Percentiles rank a stretch among this genome's conserved stretches.
These are phyloP conservation scores for Aspergillus versicolor DNA, from an alignment of 2,329 filamentous ascomycete species.

Conservation along the genomic window DNA sequence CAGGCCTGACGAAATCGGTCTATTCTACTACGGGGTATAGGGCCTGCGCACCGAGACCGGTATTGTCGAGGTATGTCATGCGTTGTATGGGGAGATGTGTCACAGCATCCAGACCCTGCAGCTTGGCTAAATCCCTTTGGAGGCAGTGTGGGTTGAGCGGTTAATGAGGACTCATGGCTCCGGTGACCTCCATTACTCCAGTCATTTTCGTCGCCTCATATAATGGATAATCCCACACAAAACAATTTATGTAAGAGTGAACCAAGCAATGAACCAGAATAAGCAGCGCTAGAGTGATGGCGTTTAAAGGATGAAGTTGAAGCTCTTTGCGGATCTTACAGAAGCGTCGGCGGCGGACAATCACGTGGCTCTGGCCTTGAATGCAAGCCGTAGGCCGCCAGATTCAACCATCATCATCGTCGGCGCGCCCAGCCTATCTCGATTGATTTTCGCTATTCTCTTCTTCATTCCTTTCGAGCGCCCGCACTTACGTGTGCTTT, in stretches of 20 bases:
- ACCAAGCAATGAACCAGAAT: not conserved
- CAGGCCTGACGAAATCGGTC: not conserved
- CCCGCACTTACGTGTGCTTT: not conserved
- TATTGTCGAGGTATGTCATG: not conserved
- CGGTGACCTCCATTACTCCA: not conserved
- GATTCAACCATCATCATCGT: not conserved
- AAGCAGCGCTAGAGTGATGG: too few relatives aligned
- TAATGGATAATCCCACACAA: not conserved
- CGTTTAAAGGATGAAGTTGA: not conserved
- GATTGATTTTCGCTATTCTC: not conserved
- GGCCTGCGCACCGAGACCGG: not conserved
- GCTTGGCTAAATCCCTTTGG: not conserved
- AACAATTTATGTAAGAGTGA: not conserved
- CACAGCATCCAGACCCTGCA: slow-evolving; percentile 4
- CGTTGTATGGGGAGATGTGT: not conserved
- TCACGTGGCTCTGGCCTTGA: slow-evolving; percentile 7
- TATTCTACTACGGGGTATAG: not conserved
- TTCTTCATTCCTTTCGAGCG: not conserved
- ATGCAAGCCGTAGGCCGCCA: not conserved
- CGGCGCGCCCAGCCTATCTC: not conserved
- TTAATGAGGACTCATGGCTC: not conserved
- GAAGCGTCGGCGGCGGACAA: slow-evolving; percentile 1
- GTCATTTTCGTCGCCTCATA: not conserved
- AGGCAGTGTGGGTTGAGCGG: not conserved
- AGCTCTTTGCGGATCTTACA: not conserved